Percentiles rank a stretch among this genome's conserved stretches.
Conservation (phyloP, 2,329 filamentous ascomycete species). For the Colletotrichum ledebouriae region DNA sequence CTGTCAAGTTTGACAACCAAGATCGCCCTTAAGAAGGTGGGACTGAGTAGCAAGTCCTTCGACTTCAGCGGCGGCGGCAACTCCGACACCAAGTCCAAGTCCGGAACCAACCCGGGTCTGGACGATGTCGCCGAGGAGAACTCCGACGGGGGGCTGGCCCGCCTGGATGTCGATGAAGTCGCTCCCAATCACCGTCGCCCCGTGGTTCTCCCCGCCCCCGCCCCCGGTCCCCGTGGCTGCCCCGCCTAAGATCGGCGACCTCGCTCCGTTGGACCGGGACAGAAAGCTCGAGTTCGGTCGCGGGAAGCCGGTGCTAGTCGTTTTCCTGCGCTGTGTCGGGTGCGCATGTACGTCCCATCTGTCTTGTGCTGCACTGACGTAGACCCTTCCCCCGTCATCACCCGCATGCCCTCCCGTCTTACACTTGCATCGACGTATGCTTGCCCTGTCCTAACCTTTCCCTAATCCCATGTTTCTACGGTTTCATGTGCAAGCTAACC, state of each 20-base stretch:
- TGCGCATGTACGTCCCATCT: slow-evolving; percentile 63
- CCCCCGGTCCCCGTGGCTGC: slow-evolving; percentile 61
- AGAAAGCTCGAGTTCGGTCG: slow-evolving; percentile 58
- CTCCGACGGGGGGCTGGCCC: slow-evolving; percentile 52
- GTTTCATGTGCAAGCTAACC: neutral
- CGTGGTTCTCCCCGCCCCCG: slow-evolving; percentile 66
- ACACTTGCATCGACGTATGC: neutral
- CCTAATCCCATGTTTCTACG: neutral
- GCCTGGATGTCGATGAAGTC: slow-evolving; percentile 65
- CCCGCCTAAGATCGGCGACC: slow-evolving; percentile 62
- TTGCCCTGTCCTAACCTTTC: neutral
- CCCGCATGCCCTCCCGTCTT: neutral
- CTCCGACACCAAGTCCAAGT: slow-evolving; percentile 50
- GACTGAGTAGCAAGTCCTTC: slow-evolving; percentile 65
- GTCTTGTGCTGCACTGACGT: slow-evolving; percentile 11
- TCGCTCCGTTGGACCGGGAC: slow-evolving; percentile 62
- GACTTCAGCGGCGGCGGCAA: slow-evolving; percentile 53
- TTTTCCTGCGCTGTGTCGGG: slow-evolving; percentile 68
- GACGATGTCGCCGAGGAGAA: slow-evolving; percentile 46
- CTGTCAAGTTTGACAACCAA: slow-evolving; percentile 69
- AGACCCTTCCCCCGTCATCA: neutral
- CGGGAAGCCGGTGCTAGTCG: slow-evolving; percentile 61
- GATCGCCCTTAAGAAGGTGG: slow-evolving; percentile 69
- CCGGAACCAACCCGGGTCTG: slow-evolving; percentile 47
- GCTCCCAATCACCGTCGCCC: slow-evolving; percentile 65